Conservation (phyloP, 495 filamentous ascomycete species). For the Hypomontagnella submonticulosa region DNA sequence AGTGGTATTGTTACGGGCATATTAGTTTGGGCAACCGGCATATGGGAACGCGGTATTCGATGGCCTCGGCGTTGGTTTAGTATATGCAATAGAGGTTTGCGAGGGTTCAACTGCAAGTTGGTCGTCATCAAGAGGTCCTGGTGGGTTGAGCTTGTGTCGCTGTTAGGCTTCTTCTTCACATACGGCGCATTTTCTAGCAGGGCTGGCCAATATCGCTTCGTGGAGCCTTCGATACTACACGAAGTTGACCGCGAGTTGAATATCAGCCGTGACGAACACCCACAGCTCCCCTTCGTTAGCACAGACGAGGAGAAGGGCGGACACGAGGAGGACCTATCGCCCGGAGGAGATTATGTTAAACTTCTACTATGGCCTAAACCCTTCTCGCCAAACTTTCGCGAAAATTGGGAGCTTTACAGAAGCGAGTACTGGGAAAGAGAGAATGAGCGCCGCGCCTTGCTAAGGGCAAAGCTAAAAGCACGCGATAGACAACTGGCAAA, state of each 20-base stretch:
- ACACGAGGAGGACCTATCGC: constrained; percentile 85
- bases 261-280: constrained; percentile 53
- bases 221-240: constrained; percentile 65
- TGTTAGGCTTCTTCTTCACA: constrained; percentile 78
- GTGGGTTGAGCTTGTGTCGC: constrained; percentile 78
- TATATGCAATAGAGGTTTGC: constrained; percentile 86
- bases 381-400: constrained; percentile 93
- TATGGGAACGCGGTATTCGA: constrained; percentile 93
- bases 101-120: constrained; percentile 94
- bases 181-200: constrained; percentile 74
- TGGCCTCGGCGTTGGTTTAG: constrained; percentile 94
- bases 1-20: constrained; percentile 84
- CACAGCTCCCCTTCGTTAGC: constrained; percentile 53
- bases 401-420: constrained; percentile 95
- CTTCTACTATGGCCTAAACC: constrained; percentile 92
- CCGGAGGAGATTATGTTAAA: constrained; percentile 90
- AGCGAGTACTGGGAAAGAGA: constrained; percentile 97
- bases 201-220: constrained; percentile 71
- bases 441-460: constrained; percentile 83
- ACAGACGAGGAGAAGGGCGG: constrained; percentile 64
- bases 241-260: constrained; percentile 63
- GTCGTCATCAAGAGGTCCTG: constrained; percentile 86
- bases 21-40: constrained; percentile 91
- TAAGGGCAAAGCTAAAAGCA: constrained; percentile 74
- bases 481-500: constrained; percentile 72